Evolutionary conservation across 2,329 filamentous ascomycete genomes (phyloP).

Genomic region (Helicocarpus griseus): DNA sequence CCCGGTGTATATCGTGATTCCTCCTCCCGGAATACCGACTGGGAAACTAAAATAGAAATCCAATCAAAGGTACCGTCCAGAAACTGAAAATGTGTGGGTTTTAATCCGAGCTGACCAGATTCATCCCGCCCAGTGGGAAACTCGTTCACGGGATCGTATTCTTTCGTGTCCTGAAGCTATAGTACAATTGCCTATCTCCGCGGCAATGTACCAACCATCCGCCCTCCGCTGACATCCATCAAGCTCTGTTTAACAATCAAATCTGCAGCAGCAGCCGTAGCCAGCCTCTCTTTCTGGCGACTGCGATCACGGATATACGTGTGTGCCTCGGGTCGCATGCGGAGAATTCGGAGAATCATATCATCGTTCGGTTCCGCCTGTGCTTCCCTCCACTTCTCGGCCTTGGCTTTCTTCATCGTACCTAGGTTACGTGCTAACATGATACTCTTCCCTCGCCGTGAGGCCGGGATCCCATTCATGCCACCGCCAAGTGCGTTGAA

Average conservation of each 20-base stretch:
- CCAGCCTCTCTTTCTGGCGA: constrained; percentile 86
- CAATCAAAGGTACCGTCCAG: not conserved
- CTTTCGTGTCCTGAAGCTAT: not conserved
- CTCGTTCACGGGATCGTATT: not conserved
- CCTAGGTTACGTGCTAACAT: constrained; percentile 91
- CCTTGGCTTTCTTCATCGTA: constrained; percentile 91
- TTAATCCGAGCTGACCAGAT: not conserved
- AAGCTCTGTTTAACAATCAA: constrained; percentile 92
- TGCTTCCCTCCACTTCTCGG: constrained; percentile 88
- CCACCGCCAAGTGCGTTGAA: constrained; percentile 30
- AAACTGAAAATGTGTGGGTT: not conserved
- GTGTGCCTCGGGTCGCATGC: constrained; percentile 87
- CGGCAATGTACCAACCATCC: constrained; percentile 40
- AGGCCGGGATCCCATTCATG: constrained; percentile 35
- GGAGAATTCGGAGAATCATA: constrained; percentile 89
- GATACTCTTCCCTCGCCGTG: constrained; percentile 57
- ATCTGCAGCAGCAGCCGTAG: constrained; percentile 80
- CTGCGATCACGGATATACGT: constrained; percentile 82
- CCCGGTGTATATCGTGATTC: no score
- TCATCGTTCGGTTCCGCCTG: constrained; percentile 96
- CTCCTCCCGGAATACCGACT: no score
- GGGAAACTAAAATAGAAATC: not conserved
- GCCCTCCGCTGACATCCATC: constrained; percentile 45
- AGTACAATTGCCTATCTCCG: constrained; percentile 18
- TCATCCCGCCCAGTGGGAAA: not conserved